These are phyloP conservation scores for Populus deltoides DNA, from an alignment of 345 rosid species.

Conservation along the genomic window DNA sequence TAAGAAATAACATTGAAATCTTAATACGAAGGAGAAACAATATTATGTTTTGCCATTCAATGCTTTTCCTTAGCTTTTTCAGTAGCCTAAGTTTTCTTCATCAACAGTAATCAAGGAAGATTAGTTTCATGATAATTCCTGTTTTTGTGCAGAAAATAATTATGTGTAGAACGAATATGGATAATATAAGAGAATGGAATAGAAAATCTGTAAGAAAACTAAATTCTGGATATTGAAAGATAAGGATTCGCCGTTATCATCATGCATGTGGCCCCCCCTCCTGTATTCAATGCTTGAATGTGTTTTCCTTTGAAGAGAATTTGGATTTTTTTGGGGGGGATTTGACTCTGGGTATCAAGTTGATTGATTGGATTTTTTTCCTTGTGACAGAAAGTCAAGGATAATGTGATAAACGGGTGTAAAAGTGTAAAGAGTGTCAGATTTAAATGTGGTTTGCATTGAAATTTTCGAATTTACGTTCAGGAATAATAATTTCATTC, in stretches of 20 bases:
- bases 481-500: background rate
- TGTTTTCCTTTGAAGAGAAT: background rate
- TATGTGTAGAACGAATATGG: background rate
- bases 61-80: background rate
- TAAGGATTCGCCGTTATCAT: background rate
- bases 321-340: background rate
- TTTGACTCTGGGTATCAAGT: background rate
- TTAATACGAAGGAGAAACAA: background rate
- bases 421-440: background rate
- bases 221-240: background rate
- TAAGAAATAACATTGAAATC: background rate
- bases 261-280: background rate
- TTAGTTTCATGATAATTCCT: background rate
- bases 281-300: background rate
- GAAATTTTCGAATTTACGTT: background rate
- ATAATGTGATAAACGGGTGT: too few relatives aligned
- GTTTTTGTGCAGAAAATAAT: background rate
- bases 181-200: background rate
- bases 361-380: background rate
- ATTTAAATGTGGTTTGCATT: background rate
- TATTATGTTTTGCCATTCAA: background rate
- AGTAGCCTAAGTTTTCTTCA: background rate
- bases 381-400: too few relatives aligned
- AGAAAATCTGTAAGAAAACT: background rate
- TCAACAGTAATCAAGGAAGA: background rate